Conservation (phyloP, 2,329 filamentous ascomycete species). For the Periconia digitata region DNA sequence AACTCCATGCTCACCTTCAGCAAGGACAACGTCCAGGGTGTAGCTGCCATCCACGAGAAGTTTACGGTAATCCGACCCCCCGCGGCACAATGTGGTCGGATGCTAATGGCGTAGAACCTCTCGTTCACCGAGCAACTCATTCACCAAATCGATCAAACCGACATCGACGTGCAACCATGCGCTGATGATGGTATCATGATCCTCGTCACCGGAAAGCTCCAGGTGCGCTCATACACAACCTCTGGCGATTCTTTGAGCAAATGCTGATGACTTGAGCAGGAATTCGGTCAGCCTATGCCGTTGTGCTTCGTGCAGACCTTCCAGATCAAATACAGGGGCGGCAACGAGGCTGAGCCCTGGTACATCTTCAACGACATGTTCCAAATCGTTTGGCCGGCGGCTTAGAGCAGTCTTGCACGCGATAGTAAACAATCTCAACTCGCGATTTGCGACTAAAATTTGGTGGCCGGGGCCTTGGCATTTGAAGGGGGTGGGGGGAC, state of each 20-base stretch:
- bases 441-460: slow-evolving; percentile 1
- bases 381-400: slow-evolving; percentile 72
- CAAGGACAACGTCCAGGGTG: slow-evolving; percentile 66
- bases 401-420: slow-evolving; percentile 22
- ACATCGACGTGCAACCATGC: slow-evolving; percentile 81
- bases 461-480: background rate
- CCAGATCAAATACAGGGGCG: slow-evolving; percentile 65
- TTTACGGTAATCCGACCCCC: slow-evolving; percentile 60
- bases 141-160: slow-evolving; percentile 78
- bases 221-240: slow-evolving; percentile 59
- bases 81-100: background rate
- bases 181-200: slow-evolving; percentile 72
- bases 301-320: slow-evolving; percentile 93
- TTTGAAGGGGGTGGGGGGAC: background rate
- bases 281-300: slow-evolving; percentile 80
- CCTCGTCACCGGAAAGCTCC: slow-evolving; percentile 81
- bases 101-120: slow-evolving; percentile 59
- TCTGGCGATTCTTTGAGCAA: background rate
- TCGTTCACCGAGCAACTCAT: slow-evolving; percentile 61
- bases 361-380: slow-evolving; percentile 96
- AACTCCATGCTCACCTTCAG: slow-evolving; percentile 95
- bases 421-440: background rate
- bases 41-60: slow-evolving; percentile 72
- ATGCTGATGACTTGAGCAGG: slow-evolving; percentile 52
- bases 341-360: slow-evolving; percentile 65